Base-by-base conservation (phyloP, 2,329 filamentous ascomycete genomes). In the Blastomyces emzantsi region DNA sequence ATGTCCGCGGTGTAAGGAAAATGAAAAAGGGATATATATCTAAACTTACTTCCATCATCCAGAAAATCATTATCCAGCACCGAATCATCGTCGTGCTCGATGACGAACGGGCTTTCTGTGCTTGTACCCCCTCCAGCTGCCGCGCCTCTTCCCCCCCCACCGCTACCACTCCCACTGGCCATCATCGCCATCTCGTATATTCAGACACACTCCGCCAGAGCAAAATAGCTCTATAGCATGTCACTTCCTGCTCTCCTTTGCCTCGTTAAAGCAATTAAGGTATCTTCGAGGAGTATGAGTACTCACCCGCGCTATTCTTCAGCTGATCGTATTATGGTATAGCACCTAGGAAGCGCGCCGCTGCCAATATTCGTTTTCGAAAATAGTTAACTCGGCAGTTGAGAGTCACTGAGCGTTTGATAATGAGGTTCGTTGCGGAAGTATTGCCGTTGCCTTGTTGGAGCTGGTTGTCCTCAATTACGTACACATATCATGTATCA, bases 61-160 rank as follows among this genome's bases (percentile, higher is more conserved):
- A 92, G 90, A 70, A 92, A 77, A 70, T 91, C 88, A 70, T 88
- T 86, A 65, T 88, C 85, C 66, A 87, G 77, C 65, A 84, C 80
- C 64, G 85, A 83, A 67, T 83, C 83, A 72, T 84, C 80, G 66
- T 87, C 84, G 65, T 78, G 80, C 72, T 86, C 86, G 71, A 87
- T 83, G 73, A 84, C 82, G 69, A 81, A 80, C 22, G 78, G 74
- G 68, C 79, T 79, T 64, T 77, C 77, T 58, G 74, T 71, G 60
- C 77, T 71, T 66, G 73, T 70, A 63, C 77, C 68, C 62, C 54
- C 51, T 15, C 9, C 49, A 3, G 3, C 49, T 51, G 25, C 49
- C 22, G 22, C 25, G 5, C 49, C 49, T 58, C 52, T 19, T 25
- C 51, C 64, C 62, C 68, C 66, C 55, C 67, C 62, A 49, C 57